Evolutionary conservation across 352 stramenopile species (phyloP), one percentile per base, ranked within the genome.

Genomic region (Phytophthora rubi): DNA sequence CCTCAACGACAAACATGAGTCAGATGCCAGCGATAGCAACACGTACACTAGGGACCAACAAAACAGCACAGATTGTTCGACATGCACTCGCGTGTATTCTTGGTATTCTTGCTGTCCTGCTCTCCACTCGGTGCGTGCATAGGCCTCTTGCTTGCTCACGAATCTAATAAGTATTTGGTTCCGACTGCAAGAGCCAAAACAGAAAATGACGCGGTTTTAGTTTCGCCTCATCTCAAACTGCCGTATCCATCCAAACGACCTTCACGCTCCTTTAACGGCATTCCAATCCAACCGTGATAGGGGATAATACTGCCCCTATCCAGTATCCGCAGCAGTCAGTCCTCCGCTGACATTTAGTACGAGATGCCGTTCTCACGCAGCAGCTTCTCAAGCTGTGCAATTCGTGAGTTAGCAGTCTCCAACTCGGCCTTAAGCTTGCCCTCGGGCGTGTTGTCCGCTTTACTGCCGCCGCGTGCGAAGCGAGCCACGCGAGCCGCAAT

Each of bases 371-470:
- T 85, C 55, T 86, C 75, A 69, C 74, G 74, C 63, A 94, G 81
- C 76, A 93, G 87, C 66, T 89, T 90, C 68, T 97, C 89, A 49
- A 97, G 68, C 55, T 95, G 79, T 35, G 85, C 83, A 65, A 97
- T 97, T 75, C 88, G 89, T 62, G 86, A 83, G 56, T 95, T 94
- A 44, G 89, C 89, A 13, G 81, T 77, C 10, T 94, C 84, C 53
- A 97, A 66, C 16, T 95, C 86, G n/a, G 75, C 63, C 76, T 95
- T 88, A 35, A 96, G 76, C 62, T 89, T 86, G 47, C 75, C 75
- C 57, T 91, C 83, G 6, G 79, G 59, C 45, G 76, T 79, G 48
- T 76, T 80, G 53, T 83, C 76, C 42, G 58, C 54, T 53, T 83
- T 83, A 37, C 67, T 76, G n/a, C 66, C 71, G 4, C 68, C 70